A percentile compares a stretch with the other conserved stretches of the same genome.
Conservation (phyloP, 169 alveolate genomes). For the Eimeria praecox region DNA sequence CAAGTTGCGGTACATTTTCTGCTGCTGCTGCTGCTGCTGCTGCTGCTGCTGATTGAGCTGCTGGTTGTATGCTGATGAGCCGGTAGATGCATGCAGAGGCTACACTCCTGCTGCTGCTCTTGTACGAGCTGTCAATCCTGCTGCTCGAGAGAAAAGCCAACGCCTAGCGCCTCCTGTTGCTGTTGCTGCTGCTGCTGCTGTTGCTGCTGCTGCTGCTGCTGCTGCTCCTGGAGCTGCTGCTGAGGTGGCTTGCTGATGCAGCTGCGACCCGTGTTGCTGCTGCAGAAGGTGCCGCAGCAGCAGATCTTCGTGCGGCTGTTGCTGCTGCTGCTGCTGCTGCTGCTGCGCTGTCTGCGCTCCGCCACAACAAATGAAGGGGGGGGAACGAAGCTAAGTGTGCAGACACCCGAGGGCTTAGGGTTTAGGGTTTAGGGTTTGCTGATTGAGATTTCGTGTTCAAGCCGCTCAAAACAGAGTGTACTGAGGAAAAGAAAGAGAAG, state of each 20-base stretch:
- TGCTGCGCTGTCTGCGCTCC: conserved; percentile 48
- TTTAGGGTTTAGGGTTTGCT: conserved; percentile 20
- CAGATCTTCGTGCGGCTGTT: conserved; percentile 10
- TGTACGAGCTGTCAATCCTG: not conserved
- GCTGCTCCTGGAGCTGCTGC: conserved; percentile 6
- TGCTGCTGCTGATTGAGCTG: conserved; percentile 31
- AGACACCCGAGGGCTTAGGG: conserved; percentile 47
- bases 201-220: conserved; percentile 30
- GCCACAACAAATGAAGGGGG: conserved; percentile 11
- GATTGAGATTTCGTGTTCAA: not conserved
- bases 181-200: conserved; percentile 14
- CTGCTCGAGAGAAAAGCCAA: not conserved
- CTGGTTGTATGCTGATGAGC: too few species aligned
- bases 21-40: conserved; percentile 66
- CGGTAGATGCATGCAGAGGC: not conserved
- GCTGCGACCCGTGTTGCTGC: conserved; percentile 37
- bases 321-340: conserved; percentile 26
- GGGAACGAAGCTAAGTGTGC: conserved; percentile 21
- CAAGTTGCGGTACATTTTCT: conserved; percentile 81
- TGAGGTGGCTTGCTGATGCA: not conserved
- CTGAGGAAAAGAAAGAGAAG: not conserved
- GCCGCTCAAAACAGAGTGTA: not conserved
- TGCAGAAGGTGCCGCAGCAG: conserved; percentile 9
- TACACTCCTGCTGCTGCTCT: conserved; percentile 40
- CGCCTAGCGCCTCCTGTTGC: conserved; percentile 14